Evolutionary conservation across 2,329 filamentous ascomycete species (phyloP).

Genomic region (Aspergillus hiratsukae): DNA sequence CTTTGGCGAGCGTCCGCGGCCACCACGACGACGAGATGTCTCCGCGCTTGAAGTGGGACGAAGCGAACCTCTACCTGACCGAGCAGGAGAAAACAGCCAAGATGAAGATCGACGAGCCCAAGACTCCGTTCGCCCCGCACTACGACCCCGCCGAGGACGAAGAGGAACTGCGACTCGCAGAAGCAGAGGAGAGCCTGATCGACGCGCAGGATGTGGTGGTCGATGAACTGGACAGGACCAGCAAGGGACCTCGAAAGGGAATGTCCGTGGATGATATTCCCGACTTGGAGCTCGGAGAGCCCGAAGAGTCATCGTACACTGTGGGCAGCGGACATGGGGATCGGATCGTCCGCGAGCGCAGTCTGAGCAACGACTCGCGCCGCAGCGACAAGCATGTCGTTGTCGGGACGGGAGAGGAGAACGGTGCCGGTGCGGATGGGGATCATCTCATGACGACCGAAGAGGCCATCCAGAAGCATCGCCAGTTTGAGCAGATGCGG

Average conservation of each 20-base stretch:
- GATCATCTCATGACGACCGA: constrained; percentile 53
- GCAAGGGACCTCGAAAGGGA: constrained; percentile 41
- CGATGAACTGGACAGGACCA: constrained; percentile 58
- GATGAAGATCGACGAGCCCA: constrained; percentile 99
- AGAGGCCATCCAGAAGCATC: constrained; percentile 87
- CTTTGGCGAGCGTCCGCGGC: constrained; percentile 48
- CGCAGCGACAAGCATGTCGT: constrained; percentile 71
- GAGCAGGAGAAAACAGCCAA: constrained; percentile 92
- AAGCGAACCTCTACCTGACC: constrained; percentile 93
- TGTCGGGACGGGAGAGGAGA: constrained; percentile 53
- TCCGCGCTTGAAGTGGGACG: constrained; percentile 92
- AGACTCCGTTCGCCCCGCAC: constrained; percentile 90
- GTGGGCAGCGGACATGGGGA: constrained; percentile 31
- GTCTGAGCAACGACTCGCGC: constrained; percentile 36
- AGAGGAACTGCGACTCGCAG: constrained; percentile 51
- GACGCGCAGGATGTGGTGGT: constrained; percentile 68
- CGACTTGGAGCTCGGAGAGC: constrained; percentile 84
- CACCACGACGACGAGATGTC: constrained; percentile 55
- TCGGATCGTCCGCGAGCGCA: constrained; percentile 42
- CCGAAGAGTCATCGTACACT: constrained; percentile 64
- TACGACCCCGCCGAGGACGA: constrained; percentile 89
- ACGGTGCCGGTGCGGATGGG: constrained; percentile 34
- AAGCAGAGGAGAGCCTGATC: constrained; percentile 41
- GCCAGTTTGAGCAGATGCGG: constrained; percentile 81
- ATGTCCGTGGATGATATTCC: constrained; percentile 75